Evolutionary conservation across 2,329 filamentous ascomycete genomes (phyloP), one percentile per base, ranked within the genome.

Genomic region (Calonectria montana): DNA sequence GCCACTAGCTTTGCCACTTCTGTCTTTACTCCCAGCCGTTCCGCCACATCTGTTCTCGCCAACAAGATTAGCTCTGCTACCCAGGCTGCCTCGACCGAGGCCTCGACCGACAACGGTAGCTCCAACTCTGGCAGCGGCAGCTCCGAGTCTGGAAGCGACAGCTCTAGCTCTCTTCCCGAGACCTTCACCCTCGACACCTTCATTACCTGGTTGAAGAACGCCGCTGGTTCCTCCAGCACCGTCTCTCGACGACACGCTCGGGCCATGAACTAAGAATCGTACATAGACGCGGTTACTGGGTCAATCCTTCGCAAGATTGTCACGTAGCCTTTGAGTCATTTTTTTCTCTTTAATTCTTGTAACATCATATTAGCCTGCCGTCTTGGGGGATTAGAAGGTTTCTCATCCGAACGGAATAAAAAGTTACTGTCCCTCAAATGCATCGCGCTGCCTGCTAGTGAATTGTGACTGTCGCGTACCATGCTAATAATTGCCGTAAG

Each of bases 161-260:
- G 53, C 53, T 53, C 67, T 10, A 65, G 63, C 50, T 31, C 73
- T 43, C 75, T 77, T n/a, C 75, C 75, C 41, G 66, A 77, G 74
- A 77, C 73, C 12, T 77, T 77, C 50, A 77, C 75, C 2, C 75
- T 77, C 0, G 75, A 77, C n/a, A 77, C 75, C 53, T 77, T 77
- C 67, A 77, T 77, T 65, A 55, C 65, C 6, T 77, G 75, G 75
- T 66, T 77, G 8, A 71, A 65, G 1, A 43, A 61, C 16, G 69
- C 71, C 25, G 65, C 63, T 59, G 74, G 57, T 10, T 65, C 68
- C 3, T 61, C 57, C 27, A 59, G 53, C 53, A 63, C 63, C 41
- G 75, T 76, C 29, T 37, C 27, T n/a, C 77, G 77, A 2, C 76
- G 76, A 8, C 77, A 78, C 9, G 77, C 76, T 3, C 74, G 77